Conservation (phyloP, 169 alveolate genomes). For the Plasmodium falciparum region DNA sequence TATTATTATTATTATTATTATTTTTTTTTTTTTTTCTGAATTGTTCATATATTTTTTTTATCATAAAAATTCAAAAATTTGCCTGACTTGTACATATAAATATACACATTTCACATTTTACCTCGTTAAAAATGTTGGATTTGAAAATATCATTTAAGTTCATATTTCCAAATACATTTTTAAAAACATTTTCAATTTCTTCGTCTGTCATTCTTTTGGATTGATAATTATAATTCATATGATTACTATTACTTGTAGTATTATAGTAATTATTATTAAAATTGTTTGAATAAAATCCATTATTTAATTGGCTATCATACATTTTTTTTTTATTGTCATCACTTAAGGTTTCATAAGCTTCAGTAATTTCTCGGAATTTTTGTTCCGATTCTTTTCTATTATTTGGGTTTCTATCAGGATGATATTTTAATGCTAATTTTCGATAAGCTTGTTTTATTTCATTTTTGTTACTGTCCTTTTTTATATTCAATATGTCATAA, state of each 20-base stretch:
- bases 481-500: constrained; percentile 84
- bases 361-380: constrained; percentile 93
- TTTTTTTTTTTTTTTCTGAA: not conserved
- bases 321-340: constrained; percentile 95
- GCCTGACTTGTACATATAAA: not conserved
- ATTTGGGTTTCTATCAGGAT: constrained; percentile 97
- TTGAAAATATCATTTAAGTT: constrained; percentile 54
- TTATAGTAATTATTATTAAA: constrained; percentile 4
- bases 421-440: constrained; percentile 93
- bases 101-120: not conserved
- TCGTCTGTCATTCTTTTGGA: constrained; percentile 70
- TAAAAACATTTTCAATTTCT: constrained; percentile 71
- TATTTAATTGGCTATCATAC: constrained; percentile 87
- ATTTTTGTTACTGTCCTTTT: constrained; percentile 83
- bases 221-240: constrained; percentile 30
- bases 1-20: too few relatives aligned
- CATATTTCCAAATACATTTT: constrained; percentile 68
- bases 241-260: constrained; percentile 7
- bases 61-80: too few relatives aligned
- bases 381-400: constrained; percentile 88
- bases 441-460: constrained; percentile 95
- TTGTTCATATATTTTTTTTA: too few relatives aligned
- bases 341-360: constrained; percentile 95
- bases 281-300: constrained; percentile 43
- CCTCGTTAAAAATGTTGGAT: constrained; percentile 59